Percentiles rank a stretch among this genome's conserved stretches.
These are phyloP conservation scores for Thelephora aurantiotincta DNA, from an alignment of 768 basidiomycete species.

Conservation along the genomic window DNA sequence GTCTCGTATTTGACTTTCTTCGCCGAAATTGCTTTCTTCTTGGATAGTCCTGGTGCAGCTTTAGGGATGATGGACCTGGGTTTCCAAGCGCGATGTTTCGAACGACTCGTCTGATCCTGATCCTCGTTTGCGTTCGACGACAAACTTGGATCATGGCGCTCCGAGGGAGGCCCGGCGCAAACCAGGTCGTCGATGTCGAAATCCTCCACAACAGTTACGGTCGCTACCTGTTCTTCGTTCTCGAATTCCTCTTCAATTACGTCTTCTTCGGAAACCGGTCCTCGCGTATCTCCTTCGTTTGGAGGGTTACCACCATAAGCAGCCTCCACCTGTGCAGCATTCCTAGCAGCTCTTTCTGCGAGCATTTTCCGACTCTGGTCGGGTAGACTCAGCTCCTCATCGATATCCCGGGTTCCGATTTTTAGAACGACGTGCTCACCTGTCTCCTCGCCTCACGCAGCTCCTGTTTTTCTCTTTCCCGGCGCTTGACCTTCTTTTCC, in stretches of 20 bases:
- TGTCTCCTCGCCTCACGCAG: constrained; percentile 63
- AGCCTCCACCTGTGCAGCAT: constrained; percentile 63
- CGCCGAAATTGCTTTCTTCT: constrained; percentile 11
- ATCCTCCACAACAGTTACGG: constrained; percentile 86
- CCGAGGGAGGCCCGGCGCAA: constrained; percentile 20
- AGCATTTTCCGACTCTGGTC: constrained; percentile 63
- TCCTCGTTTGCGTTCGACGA: constrained; percentile 9
- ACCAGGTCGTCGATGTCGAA: constrained; percentile 62
- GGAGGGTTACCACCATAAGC: constrained; percentile 36
- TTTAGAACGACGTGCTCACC: constrained; percentile 27
- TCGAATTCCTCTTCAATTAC: constrained; percentile 60
- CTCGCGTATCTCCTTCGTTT: not conserved
- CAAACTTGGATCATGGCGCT: constrained; percentile 6
- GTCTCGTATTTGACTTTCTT: constrained; percentile 57
- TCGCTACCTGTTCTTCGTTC: constrained; percentile 74
- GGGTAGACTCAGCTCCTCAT: constrained; percentile 2
- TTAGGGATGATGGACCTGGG: not conserved
- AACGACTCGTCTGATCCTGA: constrained; percentile 14
- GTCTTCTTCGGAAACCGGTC: constrained; percentile 15
- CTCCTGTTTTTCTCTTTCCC: constrained; percentile 65
- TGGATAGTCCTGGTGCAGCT: not conserved
- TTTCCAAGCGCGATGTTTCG: not conserved
- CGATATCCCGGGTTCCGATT: constrained; percentile 3
- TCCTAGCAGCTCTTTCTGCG: constrained; percentile 62
- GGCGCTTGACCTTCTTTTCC: constrained; percentile 55